Evolutionary conservation across 2,329 filamentous ascomycete genomes (phyloP).

Genomic region (Lachnellula occidentalis): DNA sequence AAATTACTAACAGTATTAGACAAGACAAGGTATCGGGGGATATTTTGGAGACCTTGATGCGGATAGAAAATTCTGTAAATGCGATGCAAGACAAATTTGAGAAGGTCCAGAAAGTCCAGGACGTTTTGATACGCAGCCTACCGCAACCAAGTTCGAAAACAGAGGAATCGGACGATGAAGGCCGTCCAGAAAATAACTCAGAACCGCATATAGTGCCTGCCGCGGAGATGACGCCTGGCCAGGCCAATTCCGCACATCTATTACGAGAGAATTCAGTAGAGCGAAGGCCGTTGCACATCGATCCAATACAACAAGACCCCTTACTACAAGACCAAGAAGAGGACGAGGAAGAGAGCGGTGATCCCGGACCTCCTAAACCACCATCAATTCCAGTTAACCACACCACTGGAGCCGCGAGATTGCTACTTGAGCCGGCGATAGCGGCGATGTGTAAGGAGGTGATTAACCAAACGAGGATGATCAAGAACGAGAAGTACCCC

Average conservation of each 20-base stretch:
- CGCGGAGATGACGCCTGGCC: constrained; percentile 11
- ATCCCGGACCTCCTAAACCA: constrained; percentile 49
- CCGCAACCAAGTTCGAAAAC: neutral
- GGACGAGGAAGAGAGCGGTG: constrained; percentile 38
- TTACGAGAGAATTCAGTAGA: constrained; percentile 12
- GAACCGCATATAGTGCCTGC: constrained; percentile 8
- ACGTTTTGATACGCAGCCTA: neutral
- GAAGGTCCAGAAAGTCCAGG: constrained; percentile 9
- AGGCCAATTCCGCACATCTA: constrained; percentile 7
- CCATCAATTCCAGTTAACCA: constrained; percentile 78
- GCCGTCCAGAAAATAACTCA: neutral
- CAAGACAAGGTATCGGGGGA: constrained; percentile 55
- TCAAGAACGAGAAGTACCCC: constrained; percentile 64
- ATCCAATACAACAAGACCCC: too few relatives aligned
- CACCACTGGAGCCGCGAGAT: constrained; percentile 79
- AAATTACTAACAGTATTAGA: constrained; percentile 22
- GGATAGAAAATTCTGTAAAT: constrained; percentile 12
- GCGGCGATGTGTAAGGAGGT: constrained; percentile 41
- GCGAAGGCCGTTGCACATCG: too few relatives aligned
- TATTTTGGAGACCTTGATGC: constrained; percentile 45
- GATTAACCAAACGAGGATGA: constrained; percentile 12
- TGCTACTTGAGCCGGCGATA: constrained; percentile 70
- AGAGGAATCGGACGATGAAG: neutral
- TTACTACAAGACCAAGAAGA: constrained; percentile 39
- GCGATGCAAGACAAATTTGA: neutral